Base-by-base conservation (phyloP, 208 protist species). In the Wallacemonas sp. region DNA sequence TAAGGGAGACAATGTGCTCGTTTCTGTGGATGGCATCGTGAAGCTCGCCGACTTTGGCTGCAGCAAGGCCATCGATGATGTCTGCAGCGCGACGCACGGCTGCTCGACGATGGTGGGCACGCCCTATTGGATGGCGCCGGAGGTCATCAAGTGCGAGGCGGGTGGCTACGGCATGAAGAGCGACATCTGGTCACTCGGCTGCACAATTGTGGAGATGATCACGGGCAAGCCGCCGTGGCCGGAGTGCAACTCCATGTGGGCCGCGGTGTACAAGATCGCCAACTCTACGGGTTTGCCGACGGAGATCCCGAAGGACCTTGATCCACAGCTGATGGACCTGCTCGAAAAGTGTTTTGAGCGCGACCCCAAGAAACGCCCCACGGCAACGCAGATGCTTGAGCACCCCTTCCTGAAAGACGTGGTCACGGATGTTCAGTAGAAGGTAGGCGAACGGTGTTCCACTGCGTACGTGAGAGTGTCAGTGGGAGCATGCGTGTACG, bases 171-270 rank as follows among this genome's bases (percentile, higher is more conserved):
- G 91, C 5, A 81, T 85, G 68, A 91, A 92, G 73, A 95, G 91
- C 59, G 95, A 98, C 67, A 95, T 98, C 29, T 98, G 94, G 94
- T 97, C 92, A 6, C 77, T 94, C 19, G 95, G 95, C 32, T 98
- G 96, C 69, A 97, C 94, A 9, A 87, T 94, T 12, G 91, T 98
- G 1, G 94, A 98, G 53, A 96, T 98, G 93, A 69, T 96, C 37
- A 94, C 83, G n/a, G 91, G 91, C 32, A 86, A 87, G 58, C 86
- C 87, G n/a, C 91, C 91, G 59, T 94, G 87, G 91, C 91, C 91
- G 34, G 85, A 92, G 75, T 91, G 87, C 65, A 92, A 92, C 72
- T 91, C 81, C 22, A 89, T 89, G 84, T 92, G 84, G 83, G 81
- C 83, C 1, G 86, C 87, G 12, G 86, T 95, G 48, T 95, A 92